Evolutionary conservation across 805 yeast genomes (phyloP).

Genomic region (Candida michaelii): DNA sequence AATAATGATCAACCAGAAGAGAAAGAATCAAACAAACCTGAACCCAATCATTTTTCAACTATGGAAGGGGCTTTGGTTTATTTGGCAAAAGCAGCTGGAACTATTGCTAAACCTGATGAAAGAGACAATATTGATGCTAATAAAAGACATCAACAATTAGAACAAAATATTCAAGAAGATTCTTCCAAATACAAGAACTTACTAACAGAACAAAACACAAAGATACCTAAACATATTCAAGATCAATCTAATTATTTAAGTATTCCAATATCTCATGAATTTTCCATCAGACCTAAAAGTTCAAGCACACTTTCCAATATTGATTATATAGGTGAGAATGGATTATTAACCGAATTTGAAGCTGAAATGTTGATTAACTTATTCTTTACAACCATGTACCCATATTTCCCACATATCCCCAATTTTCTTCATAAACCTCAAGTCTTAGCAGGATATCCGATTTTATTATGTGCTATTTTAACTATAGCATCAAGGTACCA

Average conservation of each 20-base stretch:
- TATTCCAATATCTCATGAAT: slow-evolving; percentile 18
- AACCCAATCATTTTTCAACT: slow-evolving; percentile 41
- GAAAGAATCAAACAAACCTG: slow-evolving; percentile 9
- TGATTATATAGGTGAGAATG: slow-evolving; percentile 56
- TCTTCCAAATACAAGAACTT: slow-evolving; percentile 8
- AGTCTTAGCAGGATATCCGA: slow-evolving; percentile 73
- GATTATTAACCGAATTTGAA: slow-evolving; percentile 60
- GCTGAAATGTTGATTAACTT: slow-evolving; percentile 56
- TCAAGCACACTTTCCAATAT: slow-evolving; percentile 52
- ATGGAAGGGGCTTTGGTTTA: slow-evolving; percentile 66
- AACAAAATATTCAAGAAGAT: slow-evolving; percentile 18
- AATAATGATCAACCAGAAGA: slow-evolving; percentile 1
- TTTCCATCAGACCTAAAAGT: slow-evolving; percentile 47
- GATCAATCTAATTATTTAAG: slow-evolving; percentile 16
- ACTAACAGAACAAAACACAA: slow-evolving; percentile 1
- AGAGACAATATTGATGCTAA: slow-evolving; percentile 59
- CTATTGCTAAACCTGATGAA: slow-evolving; percentile 67
- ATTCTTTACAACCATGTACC: slow-evolving; percentile 80
- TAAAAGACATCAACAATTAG: slow-evolving; percentile 48
- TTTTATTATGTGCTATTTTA: slow-evolving; percentile 74
- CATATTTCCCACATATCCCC: slow-evolving; percentile 87
- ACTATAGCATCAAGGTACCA: slow-evolving; percentile 82
- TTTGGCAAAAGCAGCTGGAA: slow-evolving; percentile 77
- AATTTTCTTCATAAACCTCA: slow-evolving; percentile 64
- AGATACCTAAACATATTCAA: slow-evolving; percentile 17